These are phyloP conservation scores for Carallia pectinifolia DNA, from an alignment of 345 rosid genomes.

Conservation along the genomic window DNA sequence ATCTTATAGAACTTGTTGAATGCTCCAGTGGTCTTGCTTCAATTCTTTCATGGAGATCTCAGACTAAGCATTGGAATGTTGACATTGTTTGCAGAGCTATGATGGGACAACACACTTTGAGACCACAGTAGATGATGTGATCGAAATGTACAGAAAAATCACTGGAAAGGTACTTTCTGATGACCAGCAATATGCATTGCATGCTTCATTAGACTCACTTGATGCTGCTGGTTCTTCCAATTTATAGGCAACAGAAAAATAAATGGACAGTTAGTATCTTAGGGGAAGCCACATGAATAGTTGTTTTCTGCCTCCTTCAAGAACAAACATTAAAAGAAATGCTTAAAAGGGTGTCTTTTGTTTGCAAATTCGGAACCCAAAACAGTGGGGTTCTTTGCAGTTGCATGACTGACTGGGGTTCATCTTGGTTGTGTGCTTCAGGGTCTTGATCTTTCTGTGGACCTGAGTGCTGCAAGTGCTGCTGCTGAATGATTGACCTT, in stretches of 20 bases:
- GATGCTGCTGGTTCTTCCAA: too few species aligned
- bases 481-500: constrained; percentile 26
- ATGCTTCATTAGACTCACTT: neutral
- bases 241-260: too few species aligned
- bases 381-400: too few species aligned
- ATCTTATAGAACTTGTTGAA: neutral
- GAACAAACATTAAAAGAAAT: too few species aligned
- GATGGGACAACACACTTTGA: constrained; percentile 88
- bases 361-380: too few species aligned
- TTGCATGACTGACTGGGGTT: too few species aligned
- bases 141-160: constrained; percentile 68
- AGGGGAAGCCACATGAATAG: too few species aligned
- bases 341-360: too few species aligned
- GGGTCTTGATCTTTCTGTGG: constrained; percentile 74
- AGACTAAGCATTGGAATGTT: neutral
- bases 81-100: constrained; percentile 51
- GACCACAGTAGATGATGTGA: constrained; percentile 71
- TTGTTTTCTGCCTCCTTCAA: neutral
- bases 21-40: neutral
- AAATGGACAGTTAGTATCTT: too few species aligned
- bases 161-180: constrained; percentile 71
- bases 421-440: constrained; percentile 26
- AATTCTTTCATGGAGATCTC: neutral
- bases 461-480: constrained; percentile 83
- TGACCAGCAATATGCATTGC: neutral